Evolutionary conservation across 345 rosid species (phyloP).

Genomic region (Draba incana): DNA sequence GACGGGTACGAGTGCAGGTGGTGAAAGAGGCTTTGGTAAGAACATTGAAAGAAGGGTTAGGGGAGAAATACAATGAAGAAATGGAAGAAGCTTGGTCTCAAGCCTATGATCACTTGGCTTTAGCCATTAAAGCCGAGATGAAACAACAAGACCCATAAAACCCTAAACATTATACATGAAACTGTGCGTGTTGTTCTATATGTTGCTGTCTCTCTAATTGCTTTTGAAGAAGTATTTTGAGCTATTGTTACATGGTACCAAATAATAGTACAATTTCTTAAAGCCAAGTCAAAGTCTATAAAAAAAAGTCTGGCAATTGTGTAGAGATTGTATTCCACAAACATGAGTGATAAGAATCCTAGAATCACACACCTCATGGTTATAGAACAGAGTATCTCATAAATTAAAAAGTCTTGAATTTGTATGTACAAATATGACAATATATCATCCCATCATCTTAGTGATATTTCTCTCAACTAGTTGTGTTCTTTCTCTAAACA

Average conservation of each 20-base stretch:
- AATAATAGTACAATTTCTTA: too few species aligned
- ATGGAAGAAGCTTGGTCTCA: constrained; percentile 51
- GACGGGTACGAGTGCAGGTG: constrained; percentile 32
- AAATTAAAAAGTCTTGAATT: not conserved
- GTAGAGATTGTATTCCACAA: too few species aligned
- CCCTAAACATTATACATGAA: not conserved
- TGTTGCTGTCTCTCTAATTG: too few species aligned
- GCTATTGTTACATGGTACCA: too few species aligned
- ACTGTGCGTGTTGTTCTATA: not conserved
- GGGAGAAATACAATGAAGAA: constrained; percentile 62
- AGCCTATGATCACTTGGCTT: constrained; percentile 68
- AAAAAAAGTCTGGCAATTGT: too few species aligned
- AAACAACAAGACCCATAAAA: constrained; percentile 41
- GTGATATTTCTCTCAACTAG: not conserved
- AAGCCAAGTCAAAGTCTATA: too few species aligned
- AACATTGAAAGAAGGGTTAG: constrained; percentile 53
- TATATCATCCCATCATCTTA: not conserved
- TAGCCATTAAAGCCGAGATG: constrained; percentile 64
- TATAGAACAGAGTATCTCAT: not conserved
- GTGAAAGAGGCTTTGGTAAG: constrained; percentile 65
- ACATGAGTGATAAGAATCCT: too few species aligned
- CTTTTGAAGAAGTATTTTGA: too few species aligned
- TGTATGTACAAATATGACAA: constrained; percentile 1
- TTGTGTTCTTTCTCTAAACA: not conserved
- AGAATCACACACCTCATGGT: too few species aligned